phyloP scores from a whole-genome alignment of 2,329 filamentous ascomycete species.

The Exophiala bonariae region DNA sequence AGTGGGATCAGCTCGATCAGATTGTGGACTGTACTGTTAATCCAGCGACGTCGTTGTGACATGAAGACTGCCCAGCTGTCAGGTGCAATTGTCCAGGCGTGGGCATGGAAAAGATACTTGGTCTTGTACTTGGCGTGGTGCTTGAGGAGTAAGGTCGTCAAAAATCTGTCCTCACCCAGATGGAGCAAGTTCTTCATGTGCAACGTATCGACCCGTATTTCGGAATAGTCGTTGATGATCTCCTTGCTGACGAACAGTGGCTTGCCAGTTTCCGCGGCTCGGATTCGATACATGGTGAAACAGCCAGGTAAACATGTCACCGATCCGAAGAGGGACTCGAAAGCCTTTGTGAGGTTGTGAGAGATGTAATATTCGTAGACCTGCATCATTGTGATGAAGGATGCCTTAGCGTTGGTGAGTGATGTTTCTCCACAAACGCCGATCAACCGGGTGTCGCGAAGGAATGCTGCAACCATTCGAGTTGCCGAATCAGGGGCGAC shows the following conservation, averaged over 20 bases:
- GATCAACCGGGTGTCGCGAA: constrained; percentile 90
- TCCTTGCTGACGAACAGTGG: constrained; percentile 94
- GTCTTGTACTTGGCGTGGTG: constrained; percentile 94
- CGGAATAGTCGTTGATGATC: constrained; percentile 81
- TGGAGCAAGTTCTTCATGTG: constrained; percentile 99
- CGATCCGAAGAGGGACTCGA: constrained; percentile 94
- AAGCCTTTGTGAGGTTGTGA: constrained; percentile 94
- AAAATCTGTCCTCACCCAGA: constrained; percentile 93
- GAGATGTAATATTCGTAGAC: constrained; percentile 99
- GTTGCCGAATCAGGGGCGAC: constrained; percentile 87
- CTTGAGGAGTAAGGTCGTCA: constrained; percentile 92
- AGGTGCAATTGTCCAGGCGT: constrained; percentile 96
- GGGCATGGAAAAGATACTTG: constrained; percentile 89
- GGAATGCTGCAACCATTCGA: constrained; percentile 86
- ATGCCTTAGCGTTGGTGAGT: constrained; percentile 87
- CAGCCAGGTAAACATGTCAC: constrained; percentile 98
- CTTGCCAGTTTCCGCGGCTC: constrained; percentile 90
- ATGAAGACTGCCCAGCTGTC: constrained; percentile 94
- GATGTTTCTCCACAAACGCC: constrained; percentile 93
- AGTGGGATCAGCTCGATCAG: constrained; percentile 92
- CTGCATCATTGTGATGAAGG: constrained; percentile 97
- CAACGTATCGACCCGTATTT: constrained; percentile 93
- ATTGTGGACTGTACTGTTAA: constrained; percentile 99
- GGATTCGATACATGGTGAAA: constrained; percentile 98
- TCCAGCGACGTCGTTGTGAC: constrained; percentile 98